Evolutionary conservation across 2,329 filamentous ascomycete species (phyloP).

Genomic region (Dothistroma septosporum): DNA sequence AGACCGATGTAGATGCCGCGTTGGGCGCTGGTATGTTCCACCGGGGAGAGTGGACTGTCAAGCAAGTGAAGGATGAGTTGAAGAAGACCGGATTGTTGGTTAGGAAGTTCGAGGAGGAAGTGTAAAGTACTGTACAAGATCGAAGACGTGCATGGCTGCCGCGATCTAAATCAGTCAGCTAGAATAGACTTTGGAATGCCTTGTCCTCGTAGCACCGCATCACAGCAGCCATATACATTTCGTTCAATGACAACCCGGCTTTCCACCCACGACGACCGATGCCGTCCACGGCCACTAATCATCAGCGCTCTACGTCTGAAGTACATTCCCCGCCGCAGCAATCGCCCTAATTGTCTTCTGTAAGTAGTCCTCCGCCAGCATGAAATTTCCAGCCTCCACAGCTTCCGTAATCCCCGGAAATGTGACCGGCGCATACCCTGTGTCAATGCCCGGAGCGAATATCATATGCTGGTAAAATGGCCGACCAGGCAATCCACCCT

Average conservation of each 20-base stretch:
- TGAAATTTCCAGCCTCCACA: slow-evolving; percentile 25
- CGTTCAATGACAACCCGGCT: no score
- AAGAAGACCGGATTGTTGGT: slow-evolving; percentile 67
- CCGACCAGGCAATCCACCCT: slow-evolving; percentile 44
- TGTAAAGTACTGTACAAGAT: slow-evolving; percentile 21
- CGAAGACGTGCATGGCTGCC: no score
- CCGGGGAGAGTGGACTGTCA: slow-evolving; percentile 88
- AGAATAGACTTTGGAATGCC: neutral
- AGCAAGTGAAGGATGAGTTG: slow-evolving; percentile 84
- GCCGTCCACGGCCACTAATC: neutral
- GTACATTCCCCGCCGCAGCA: slow-evolving; percentile 19
- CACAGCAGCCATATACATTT: no score
- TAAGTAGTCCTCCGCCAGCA: slow-evolving; percentile 19
- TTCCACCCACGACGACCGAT: neutral
- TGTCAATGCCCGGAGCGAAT: slow-evolving; percentile 45
- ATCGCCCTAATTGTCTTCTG: slow-evolving; percentile 20
- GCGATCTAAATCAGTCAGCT: neutral
- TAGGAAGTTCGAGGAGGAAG: slow-evolving; percentile 66
- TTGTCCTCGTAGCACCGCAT: neutral
- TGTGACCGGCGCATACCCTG: slow-evolving; percentile 66
- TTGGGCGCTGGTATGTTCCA: slow-evolving; percentile 98
- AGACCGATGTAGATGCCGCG: slow-evolving; percentile 85
- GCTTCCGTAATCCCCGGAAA: slow-evolving; percentile 59
- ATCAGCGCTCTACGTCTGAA: slow-evolving; percentile 12
- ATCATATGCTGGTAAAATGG: slow-evolving; percentile 47